Evolutionary conservation across 257 asterid species (phyloP).

Genomic region (Echium plantagineum): DNA sequence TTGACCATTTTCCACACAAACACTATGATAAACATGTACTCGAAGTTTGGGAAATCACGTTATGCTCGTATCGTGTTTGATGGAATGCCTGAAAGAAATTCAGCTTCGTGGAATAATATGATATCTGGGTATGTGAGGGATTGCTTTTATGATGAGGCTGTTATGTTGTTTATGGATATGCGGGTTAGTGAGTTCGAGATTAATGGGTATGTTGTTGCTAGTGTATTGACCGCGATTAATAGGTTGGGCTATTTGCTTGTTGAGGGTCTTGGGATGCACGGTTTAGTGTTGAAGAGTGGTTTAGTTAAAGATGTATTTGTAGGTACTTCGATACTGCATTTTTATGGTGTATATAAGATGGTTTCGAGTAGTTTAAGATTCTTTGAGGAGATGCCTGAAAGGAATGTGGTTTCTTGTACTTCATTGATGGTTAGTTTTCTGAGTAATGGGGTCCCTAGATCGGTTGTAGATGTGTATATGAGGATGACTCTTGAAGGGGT

Average conservation of each 20-base stretch:
- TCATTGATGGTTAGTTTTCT: conserved; percentile 70
- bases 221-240: conserved; percentile 55
- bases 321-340: conserved; percentile 73
- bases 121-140: conserved; percentile 59
- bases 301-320: conserved; percentile 48
- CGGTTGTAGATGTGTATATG: conserved; percentile 35
- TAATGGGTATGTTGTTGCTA: conserved; percentile 50
- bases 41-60: conserved; percentile 29
- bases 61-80: conserved; percentile 60
- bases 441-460: conserved; percentile 32
- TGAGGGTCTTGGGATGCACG: conserved; percentile 64
- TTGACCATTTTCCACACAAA: conserved; percentile 48
- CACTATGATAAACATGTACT: conserved; percentile 52
- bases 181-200: conserved; percentile 38
- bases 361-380: conserved; percentile 34
- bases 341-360: conserved; percentile 57
- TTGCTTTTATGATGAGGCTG: conserved; percentile 39
- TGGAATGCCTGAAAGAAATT: conserved; percentile 53
- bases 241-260: conserved; percentile 49
- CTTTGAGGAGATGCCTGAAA: conserved; percentile 64
- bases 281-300: conserved; percentile 59
- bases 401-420: conserved; percentile 91
- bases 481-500: conserved; percentile 50
- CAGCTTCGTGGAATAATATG: conserved; percentile 73
- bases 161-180: conserved; percentile 45